phyloP scores from a whole-genome alignment of 495 filamentous ascomycete genomes.

The Echria macrotheca region DNA sequence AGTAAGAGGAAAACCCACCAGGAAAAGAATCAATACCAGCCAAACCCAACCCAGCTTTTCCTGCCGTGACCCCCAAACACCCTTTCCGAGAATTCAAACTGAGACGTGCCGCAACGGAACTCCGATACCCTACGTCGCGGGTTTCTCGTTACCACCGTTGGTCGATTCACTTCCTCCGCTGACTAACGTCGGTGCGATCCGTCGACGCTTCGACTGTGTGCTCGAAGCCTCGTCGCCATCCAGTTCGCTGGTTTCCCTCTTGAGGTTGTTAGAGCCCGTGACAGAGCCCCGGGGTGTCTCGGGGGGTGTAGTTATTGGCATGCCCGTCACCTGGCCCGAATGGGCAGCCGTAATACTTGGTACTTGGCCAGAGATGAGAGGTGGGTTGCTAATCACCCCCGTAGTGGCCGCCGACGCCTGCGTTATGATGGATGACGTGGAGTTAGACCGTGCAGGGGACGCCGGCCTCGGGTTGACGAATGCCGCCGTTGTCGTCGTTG shows the following conservation, averaged over 20 bases:
- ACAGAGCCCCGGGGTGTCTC: constrained; percentile 62
- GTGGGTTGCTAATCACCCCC: constrained; percentile 64
- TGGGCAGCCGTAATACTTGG: constrained; percentile 68
- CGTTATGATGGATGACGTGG: constrained; percentile 76
- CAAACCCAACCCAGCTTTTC: too few relatives aligned
- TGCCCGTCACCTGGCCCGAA: constrained; percentile 50
- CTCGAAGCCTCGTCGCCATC: constrained; percentile 38
- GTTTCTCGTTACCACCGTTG: constrained; percentile 9
- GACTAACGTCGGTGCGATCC: constrained; percentile 72
- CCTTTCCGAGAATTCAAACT: neutral
- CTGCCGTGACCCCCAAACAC: too few relatives aligned
- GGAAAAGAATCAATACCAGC: too few relatives aligned
- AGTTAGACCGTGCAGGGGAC: constrained; percentile 78
- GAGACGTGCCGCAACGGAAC: too few relatives aligned
- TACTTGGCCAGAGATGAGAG: constrained; percentile 65
- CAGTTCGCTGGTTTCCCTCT: constrained; percentile 53
- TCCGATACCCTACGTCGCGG: constrained; percentile 15
- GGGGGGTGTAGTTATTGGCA: constrained; percentile 68
- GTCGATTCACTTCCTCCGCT: constrained; percentile 8
- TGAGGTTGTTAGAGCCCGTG: constrained; percentile 45
- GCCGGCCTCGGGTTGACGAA: constrained; percentile 54
- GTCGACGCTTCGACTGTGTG: constrained; percentile 60
- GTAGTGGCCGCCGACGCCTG: constrained; percentile 32
- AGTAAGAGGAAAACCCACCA: too few relatives aligned
- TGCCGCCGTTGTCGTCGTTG: constrained; percentile 34